Evolutionary conservation across 495 filamentous ascomycete genomes (phyloP).

Genomic region (Xylaria nigripes): DNA sequence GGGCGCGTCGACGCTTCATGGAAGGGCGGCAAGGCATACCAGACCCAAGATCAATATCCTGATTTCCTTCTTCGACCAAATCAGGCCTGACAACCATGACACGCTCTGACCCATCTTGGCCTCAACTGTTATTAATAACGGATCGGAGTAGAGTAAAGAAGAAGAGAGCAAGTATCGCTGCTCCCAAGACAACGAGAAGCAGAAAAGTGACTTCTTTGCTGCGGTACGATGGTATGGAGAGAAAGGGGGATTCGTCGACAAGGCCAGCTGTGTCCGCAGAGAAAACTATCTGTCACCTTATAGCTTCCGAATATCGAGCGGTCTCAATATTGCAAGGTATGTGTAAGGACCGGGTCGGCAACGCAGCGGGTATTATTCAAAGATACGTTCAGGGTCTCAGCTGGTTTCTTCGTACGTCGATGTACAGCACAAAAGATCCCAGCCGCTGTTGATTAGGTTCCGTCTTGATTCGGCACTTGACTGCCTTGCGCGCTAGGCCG

Average conservation of each 20-base stretch:
- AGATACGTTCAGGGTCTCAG: not conserved
- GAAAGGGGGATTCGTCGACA: not conserved
- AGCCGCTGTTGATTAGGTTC: not conserved
- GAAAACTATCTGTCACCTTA: too few relatives aligned
- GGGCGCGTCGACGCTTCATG: not conserved
- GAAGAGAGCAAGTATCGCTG: not conserved
- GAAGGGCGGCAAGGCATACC: slow-evolving; percentile 42
- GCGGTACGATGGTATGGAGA: not conserved
- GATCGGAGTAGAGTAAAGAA: not conserved
- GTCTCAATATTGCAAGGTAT: too few relatives aligned
- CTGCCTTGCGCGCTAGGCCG: slow-evolving; percentile 11
- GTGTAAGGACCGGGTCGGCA: not conserved
- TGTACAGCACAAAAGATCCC: not conserved
- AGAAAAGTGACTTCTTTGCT: not conserved
- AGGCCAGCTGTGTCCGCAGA: not conserved
- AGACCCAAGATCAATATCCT: slow-evolving; percentile 92
- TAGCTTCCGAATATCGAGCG: too few relatives aligned
- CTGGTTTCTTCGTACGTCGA: not conserved
- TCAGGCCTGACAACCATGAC: slow-evolving; percentile 63
- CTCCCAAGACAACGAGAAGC: not conserved
- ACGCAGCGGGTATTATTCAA: not conserved
- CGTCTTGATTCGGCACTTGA: slow-evolving; percentile 2
- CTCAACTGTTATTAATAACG: not conserved
- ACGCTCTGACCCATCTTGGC: slow-evolving; percentile 70
- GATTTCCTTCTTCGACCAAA: slow-evolving; percentile 95